These are phyloP conservation scores for Astraeus odoratus DNA, from an alignment of 768 basidiomycete species.

Conservation along the genomic window DNA sequence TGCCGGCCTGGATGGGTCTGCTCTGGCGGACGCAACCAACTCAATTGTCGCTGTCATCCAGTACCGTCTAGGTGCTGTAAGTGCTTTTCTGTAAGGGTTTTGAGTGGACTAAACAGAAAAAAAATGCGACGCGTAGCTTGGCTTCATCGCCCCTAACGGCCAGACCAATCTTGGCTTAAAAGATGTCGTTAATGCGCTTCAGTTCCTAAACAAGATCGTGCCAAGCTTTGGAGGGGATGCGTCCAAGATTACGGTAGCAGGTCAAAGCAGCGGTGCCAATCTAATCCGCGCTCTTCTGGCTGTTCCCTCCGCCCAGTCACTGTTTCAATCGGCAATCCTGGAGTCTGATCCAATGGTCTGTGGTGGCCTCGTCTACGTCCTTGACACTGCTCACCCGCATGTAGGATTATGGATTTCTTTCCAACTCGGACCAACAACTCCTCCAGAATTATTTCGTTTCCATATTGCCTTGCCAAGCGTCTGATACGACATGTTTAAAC, in stretches of 20 bases:
- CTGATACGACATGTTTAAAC: conserved; percentile 44
- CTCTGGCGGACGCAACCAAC: conserved; percentile 59
- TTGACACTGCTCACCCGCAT: conserved; percentile 5
- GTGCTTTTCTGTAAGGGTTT: conserved; percentile 17
- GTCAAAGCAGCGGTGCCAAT: conserved; percentile 76
- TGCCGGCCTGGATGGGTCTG: conserved; percentile 72
- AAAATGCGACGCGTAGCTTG: conserved; percentile 45
- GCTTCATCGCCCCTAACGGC: conserved; percentile 66
- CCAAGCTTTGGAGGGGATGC: conserved; percentile 62
- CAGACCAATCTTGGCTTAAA: conserved; percentile 65
- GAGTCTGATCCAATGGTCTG: conserved; percentile 85
- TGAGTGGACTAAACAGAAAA: conserved; percentile 4
- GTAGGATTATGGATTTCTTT: conserved; percentile 69
- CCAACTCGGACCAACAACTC: conserved; percentile 42
- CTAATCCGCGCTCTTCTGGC: conserved; percentile 75
- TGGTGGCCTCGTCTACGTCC: neutral
- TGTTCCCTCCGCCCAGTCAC: conserved; percentile 55
- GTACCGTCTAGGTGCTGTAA: conserved; percentile 73
- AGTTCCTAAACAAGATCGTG: conserved; percentile 51
- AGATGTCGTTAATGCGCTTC: conserved; percentile 59
- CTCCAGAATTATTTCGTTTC: conserved; percentile 49
- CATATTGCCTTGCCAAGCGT: conserved; percentile 39
- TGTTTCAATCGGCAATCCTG: conserved; percentile 74
- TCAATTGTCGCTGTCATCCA: conserved; percentile 80
- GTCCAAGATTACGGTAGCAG: conserved; percentile 66